A percentile compares a stretch with the other conserved stretches of the same genome.
These are phyloP conservation scores for Fusarium camptoceras DNA, from an alignment of 2,329 filamentous ascomycete genomes.

Conservation along the genomic window DNA sequence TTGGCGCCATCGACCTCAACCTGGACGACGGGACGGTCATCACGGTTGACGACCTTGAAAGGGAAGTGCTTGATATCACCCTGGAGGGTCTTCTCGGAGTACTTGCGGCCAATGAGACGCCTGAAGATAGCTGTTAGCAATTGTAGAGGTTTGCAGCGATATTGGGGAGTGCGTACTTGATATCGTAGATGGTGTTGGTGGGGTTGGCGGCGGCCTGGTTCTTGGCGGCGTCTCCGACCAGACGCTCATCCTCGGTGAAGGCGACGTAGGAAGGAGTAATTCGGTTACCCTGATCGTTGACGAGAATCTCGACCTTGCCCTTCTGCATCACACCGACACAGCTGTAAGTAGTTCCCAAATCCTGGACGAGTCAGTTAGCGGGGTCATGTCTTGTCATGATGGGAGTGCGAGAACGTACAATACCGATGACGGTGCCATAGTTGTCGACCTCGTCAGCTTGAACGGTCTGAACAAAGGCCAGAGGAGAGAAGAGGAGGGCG, in stretches of 20 bases:
- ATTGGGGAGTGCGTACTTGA: constrained; percentile 76
- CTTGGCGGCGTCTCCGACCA: constrained; percentile 98
- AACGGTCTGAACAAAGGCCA: constrained; percentile 85
- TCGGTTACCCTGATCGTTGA: constrained; percentile 97
- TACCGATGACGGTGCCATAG: constrained; percentile 93
- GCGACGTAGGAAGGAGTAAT: constrained; percentile 96
- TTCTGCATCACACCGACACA: constrained; percentile 97
- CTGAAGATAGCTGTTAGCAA: constrained; percentile 55
- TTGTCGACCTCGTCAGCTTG: constrained; percentile 78
- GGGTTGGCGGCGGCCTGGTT: constrained; percentile 91
- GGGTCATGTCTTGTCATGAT: background rate
- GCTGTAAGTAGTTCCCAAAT: constrained; percentile 89
- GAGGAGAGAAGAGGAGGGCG: constrained; percentile 85
- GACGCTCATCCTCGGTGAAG: constrained; percentile 95
- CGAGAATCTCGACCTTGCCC: constrained; percentile 94
- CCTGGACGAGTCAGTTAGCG: constrained; percentile 54
- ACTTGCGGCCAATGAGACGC: constrained; percentile 88
- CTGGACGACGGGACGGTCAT: constrained; percentile 87
- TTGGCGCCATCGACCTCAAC: constrained; percentile 73
- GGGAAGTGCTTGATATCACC: constrained; percentile 98
- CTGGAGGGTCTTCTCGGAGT: constrained; percentile 86
- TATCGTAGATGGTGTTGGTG: constrained; percentile 79
- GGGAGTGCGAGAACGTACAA: constrained; percentile 64
- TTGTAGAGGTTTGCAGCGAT: background rate
- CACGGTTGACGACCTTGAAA: constrained; percentile 91